A percentile compares a stretch with the other conserved stretches of the same genome.
These are phyloP conservation scores for Gnaphalium uliginosum DNA, from an alignment of 129 eudicot species.

Conservation along the genomic window DNA sequence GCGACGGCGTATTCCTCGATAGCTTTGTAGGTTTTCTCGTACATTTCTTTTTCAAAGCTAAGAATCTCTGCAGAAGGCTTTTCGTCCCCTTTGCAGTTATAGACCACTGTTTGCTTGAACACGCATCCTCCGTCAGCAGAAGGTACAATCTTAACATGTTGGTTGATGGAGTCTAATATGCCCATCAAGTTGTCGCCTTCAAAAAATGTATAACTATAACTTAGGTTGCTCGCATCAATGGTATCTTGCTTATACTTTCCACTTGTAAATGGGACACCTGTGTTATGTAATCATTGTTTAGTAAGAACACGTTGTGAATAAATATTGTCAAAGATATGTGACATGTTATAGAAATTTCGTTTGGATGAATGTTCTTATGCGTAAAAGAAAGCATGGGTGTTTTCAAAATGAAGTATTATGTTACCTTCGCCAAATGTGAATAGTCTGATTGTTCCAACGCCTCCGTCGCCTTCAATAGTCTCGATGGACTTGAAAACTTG, in stretches of 20 bases:
- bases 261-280: constrained; percentile 18
- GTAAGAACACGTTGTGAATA: background rate
- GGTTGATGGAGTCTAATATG: constrained; percentile 24
- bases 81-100: constrained; percentile 26
- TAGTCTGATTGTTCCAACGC: constrained; percentile 20
- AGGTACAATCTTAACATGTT: constrained; percentile 18
- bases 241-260: constrained; percentile 18
- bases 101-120: constrained; percentile 15
- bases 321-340: background rate
- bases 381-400: background rate
- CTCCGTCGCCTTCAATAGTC: constrained; percentile 23
- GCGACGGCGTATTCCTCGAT: constrained; percentile 12
- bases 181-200: constrained; percentile 29
- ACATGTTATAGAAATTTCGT: background rate
- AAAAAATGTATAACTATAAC: constrained; percentile 12
- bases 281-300: background rate
- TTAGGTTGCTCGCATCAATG: constrained; percentile 5
- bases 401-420: background rate
- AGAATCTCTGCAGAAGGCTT: constrained; percentile 7
- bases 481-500: constrained; percentile 22
- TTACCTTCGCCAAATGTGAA: constrained; percentile 27
- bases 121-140: constrained; percentile 11
- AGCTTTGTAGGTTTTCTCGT: constrained; percentile 26
- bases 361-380: background rate
- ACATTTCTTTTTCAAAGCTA: constrained; percentile 23